These are phyloP conservation scores for Colletotrichum sidae DNA, from an alignment of 2,329 filamentous ascomycete species.

Conservation along the genomic window DNA sequence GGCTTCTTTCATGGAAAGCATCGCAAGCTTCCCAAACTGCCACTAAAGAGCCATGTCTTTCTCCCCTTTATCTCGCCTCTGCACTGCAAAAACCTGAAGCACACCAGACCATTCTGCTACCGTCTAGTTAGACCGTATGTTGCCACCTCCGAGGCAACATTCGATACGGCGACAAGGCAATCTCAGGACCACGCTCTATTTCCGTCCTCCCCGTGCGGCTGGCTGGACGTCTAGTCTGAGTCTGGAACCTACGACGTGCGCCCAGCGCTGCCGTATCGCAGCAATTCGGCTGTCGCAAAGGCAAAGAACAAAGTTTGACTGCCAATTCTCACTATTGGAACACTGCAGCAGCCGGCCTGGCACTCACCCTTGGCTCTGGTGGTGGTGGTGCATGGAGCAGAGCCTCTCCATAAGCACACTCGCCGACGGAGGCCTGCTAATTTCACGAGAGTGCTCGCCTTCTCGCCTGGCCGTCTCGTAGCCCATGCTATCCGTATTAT, in stretches of 20 bases:
- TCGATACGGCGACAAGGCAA: not conserved
- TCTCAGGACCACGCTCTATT: not conserved
- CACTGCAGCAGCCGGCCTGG: slow-evolving; percentile 17
- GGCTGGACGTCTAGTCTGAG: not conserved
- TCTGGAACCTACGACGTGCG: no score
- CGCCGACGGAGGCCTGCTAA: no score
- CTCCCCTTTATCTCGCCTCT: slow-evolving; percentile 7
- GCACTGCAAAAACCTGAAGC: slow-evolving; percentile 22
- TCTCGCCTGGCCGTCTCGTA: no score
- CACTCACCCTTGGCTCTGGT: slow-evolving; percentile 19
- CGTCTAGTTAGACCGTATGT: slow-evolving; percentile 21
- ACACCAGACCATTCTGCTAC: slow-evolving; percentile 3
- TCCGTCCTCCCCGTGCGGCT: slow-evolving; percentile 24
- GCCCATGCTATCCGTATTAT: no score
- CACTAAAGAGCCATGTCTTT: slow-evolving; percentile 8
- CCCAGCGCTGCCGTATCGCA: no score
- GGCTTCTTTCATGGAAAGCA: slow-evolving; percentile 13
- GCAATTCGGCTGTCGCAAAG: not conserved
- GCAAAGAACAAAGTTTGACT: not conserved
- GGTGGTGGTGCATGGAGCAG: slow-evolving; percentile 12
- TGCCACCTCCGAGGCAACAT: slow-evolving; percentile 6
- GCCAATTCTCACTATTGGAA: slow-evolving; percentile 33
- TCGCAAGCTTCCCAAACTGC: not conserved
- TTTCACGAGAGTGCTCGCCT: no score
- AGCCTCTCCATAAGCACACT: not conserved